Evolutionary conservation across 2,329 filamentous ascomycete species (phyloP), one percentile per base, ranked within the genome.

Genomic region (Penicillium sp.): DNA sequence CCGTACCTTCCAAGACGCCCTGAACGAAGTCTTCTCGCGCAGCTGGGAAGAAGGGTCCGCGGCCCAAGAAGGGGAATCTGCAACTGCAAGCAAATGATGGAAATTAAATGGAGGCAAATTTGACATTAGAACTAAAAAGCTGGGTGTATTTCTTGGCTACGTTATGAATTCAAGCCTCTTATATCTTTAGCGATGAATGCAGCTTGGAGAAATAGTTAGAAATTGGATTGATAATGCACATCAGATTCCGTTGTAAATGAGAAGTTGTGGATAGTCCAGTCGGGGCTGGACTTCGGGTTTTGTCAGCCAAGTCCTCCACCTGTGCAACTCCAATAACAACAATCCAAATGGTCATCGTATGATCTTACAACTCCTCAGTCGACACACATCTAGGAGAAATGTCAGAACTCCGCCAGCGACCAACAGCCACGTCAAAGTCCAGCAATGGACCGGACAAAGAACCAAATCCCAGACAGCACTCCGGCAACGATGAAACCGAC

Each of bases 11-110:
- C 84, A 87, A 65, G 82, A 86, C 38, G 85, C 84, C 0, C 73
- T 88, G 50, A 81, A 83, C 58, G 80, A 87, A 61, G 83, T 88
- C 6, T 86, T 88, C 61, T 81, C 80, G 7, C 77, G 82, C 29
- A 74, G 69, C 47, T 80, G 78, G 78, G 77, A 79, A 55, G 71
- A 74, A 31, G 73, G 73, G 70, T 62, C 55, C 5, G 21, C 42
- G 23, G 33, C 35, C 12, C 49, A 53, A 35, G 41, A 33, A 42
- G 27, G 27, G 42, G 41, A 8, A 6, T 6, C 38, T 44, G 27
- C 44, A 27, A 21, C 47, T 19, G 48, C 33, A 62, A 48, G 54
- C 29, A 59, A 61, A 38, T 53, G 53, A 59, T 57, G 50, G 53
- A 57, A 57, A 38, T n/a, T 6, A 51, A 44, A 50, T 39, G 10